Evolutionary conservation across 108 stramenopile genomes (phyloP), one percentile per base, ranked within the genome.

Genomic region (Mayamaea pseudoterrestris): DNA sequence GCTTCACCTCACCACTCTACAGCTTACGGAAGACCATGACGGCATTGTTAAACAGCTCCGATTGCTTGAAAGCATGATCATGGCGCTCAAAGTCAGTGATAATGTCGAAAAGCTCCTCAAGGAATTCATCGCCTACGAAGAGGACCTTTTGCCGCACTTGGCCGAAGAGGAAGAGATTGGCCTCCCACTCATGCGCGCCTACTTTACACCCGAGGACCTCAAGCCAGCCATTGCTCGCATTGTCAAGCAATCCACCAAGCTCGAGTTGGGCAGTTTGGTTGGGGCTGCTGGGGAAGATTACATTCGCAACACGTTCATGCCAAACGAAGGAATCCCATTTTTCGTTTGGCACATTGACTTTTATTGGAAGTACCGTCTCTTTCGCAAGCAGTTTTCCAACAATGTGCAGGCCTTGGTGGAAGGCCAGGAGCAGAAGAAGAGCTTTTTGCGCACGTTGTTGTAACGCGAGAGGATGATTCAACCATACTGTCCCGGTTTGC

Each of bases 201-300:
- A 67, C 49, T 73, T 73, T 49, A 52, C 44, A 1, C 48, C 46
- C 0, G 43, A 55, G n/a, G 71, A 67, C n/a, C 25, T 73, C 14
- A 26, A 39, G 2, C 37, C 47, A 11, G 41, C 45, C 8, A 48
- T 47, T 37, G 50, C 39, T 25, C 44, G 21, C 3, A 25, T 26
- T 13, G 24, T 13, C 8, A 34, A 34, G 32, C 11, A 3, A 22
- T 22, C 18, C n/a, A 44, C 16, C 18, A n/a, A 44, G 23, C 13
- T 5, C 23, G 14, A 21, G 24, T 24, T 5, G 44, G 44, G 5
- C n/a, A 21, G 23, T 16, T 44, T 44, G 5, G 44, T 44, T 9
- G n/a, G 26, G n/a, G n/a, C 27, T 17, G 54, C 43, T 50, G 61
- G 61, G 11, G 51, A 34, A 16, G 50, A 59, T 12, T 20, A 47